phyloP scores from a whole-genome alignment of 768 basidiomycete genomes.

The Boletus rubroflammeus region DNA sequence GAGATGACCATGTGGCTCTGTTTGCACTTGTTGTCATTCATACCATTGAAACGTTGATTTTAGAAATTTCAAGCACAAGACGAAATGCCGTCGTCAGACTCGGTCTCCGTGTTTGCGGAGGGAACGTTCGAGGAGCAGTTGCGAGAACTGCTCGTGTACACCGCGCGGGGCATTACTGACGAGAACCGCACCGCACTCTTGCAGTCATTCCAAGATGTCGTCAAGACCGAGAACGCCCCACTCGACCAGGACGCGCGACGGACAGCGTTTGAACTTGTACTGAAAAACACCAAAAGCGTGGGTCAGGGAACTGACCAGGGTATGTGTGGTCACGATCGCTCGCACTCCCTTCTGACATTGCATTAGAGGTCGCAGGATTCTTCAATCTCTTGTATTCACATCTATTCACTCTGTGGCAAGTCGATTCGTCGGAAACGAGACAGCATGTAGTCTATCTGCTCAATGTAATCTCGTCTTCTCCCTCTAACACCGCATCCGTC shows the following conservation, averaged over 20 bases:
- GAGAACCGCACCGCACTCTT: conserved; percentile 62
- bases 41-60: conserved; percentile 5
- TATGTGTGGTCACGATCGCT: conserved; percentile 29
- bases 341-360: conserved; percentile 2
- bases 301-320: conserved; percentile 81
- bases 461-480: conserved; percentile 50
- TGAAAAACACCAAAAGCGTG: conserved; percentile 60
- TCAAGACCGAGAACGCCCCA: conserved; percentile 49
- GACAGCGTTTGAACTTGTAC: conserved; percentile 54
- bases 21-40: conserved; percentile 21
- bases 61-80: conserved; percentile 9
- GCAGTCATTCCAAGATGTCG: conserved; percentile 60
- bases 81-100: conserved; percentile 68
- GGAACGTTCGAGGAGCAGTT: conserved; percentile 87
- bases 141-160: conserved; percentile 73
- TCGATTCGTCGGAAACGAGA: conserved; percentile 53
- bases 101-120: conserved; percentile 81
- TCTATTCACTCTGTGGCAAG: conserved; percentile 56
- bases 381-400: conserved; percentile 82
- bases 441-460: conserved; percentile 49
- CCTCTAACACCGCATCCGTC: conserved; percentile 49
- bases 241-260: conserved; percentile 53
- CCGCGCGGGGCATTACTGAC: conserved; percentile 62
- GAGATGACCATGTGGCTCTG: not conserved
- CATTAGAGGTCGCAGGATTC: conserved; percentile 77